phyloP scores from a whole-genome alignment of 257 asterid genomes.

The Solanum habrochaites region DNA sequence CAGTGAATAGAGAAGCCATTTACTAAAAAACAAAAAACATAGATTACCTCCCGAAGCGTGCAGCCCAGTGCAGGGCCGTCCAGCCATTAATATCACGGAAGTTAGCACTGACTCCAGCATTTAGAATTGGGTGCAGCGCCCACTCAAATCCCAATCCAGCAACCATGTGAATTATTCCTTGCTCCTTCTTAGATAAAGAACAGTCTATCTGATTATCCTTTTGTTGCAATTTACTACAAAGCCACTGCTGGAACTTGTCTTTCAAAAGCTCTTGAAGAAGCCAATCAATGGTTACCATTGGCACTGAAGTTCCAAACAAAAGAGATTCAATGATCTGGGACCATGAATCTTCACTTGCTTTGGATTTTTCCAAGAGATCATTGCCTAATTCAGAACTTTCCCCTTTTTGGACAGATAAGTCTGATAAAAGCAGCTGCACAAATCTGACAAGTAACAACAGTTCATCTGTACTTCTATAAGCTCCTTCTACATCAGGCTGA shows the following conservation, averaged over 20 bases:
- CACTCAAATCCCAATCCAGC: slow-evolving; percentile 70
- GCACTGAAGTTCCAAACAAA: slow-evolving; percentile 1
- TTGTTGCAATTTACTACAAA: slow-evolving; percentile 24
- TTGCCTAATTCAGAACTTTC: neutral
- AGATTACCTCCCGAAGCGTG: slow-evolving; percentile 59
- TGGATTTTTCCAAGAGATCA: slow-evolving; percentile 1
- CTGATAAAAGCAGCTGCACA: slow-evolving; percentile 5
- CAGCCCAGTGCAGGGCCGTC: slow-evolving; percentile 90
- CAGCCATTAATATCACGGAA: slow-evolving; percentile 66
- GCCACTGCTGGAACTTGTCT: slow-evolving; percentile 12
- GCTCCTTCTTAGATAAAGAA: slow-evolving; percentile 53
- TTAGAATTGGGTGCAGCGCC: slow-evolving; percentile 60
- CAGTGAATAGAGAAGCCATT: neutral
- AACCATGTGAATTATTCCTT: slow-evolving; percentile 67
- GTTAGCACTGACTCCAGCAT: slow-evolving; percentile 43
- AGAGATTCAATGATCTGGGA: slow-evolving; percentile 1
- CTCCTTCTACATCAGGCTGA: slow-evolving; percentile 28
- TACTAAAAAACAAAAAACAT: neutral
- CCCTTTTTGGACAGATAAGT: neutral
- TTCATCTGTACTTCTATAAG: slow-evolving; percentile 46
- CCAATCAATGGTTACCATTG: slow-evolving; percentile 12
- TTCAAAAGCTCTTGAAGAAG: slow-evolving; percentile 12
- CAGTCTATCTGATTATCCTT: slow-evolving; percentile 14
- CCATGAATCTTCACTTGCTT: slow-evolving; percentile 10
- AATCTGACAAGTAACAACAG: slow-evolving; percentile 16